A percentile compares a stretch with the other conserved stretches of the same genome.
phyloP scores from a whole-genome alignment of 805 yeast species.

The Sungouiozyma ichnusensis region DNA sequence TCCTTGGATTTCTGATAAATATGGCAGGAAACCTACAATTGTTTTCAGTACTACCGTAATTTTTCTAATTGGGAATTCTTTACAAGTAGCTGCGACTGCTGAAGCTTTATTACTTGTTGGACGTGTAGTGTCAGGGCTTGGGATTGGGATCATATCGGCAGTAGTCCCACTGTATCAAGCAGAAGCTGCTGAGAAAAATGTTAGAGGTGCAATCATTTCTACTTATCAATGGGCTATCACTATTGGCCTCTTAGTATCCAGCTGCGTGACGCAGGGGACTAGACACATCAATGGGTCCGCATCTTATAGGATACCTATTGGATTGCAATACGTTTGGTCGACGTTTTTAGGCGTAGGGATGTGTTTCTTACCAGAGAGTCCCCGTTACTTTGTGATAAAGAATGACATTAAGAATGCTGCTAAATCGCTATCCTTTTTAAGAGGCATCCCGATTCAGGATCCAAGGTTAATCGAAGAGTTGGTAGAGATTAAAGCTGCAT shows the following conservation, averaged over 20 bases:
- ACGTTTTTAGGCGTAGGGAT: conserved; percentile 52
- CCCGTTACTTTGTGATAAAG: conserved; percentile 69
- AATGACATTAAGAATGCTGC: conserved; percentile 64
- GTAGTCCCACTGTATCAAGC: conserved; percentile 78
- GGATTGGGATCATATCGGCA: conserved; percentile 68
- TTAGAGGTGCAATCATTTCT: conserved; percentile 73
- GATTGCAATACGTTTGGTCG: conserved; percentile 68
- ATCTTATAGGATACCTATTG: conserved; percentile 65
- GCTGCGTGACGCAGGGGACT: conserved; percentile 74
- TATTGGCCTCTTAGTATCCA: conserved; percentile 68
- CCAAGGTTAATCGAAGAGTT: conserved; percentile 58
- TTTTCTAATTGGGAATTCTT: conserved; percentile 59
- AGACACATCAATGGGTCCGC: conserved; percentile 42
- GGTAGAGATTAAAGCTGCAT: conserved; percentile 65
- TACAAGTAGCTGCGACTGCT: conserved; percentile 51
- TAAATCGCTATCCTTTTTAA: conserved; percentile 47
- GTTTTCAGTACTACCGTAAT: conserved; percentile 49
- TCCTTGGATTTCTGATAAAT: conserved; percentile 55
- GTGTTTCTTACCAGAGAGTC: conserved; percentile 77
- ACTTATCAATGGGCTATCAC: conserved; percentile 86
- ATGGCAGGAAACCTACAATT: conserved; percentile 63
- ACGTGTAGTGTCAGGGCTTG: conserved; percentile 58
- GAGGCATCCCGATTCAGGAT: conserved; percentile 58
- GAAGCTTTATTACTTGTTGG: conserved; percentile 58
- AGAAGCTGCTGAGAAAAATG: conserved; percentile 74